These are phyloP conservation scores for Stephanodiscus triporus DNA, from an alignment of 108 stramenopile species.

Conservation along the genomic window DNA sequence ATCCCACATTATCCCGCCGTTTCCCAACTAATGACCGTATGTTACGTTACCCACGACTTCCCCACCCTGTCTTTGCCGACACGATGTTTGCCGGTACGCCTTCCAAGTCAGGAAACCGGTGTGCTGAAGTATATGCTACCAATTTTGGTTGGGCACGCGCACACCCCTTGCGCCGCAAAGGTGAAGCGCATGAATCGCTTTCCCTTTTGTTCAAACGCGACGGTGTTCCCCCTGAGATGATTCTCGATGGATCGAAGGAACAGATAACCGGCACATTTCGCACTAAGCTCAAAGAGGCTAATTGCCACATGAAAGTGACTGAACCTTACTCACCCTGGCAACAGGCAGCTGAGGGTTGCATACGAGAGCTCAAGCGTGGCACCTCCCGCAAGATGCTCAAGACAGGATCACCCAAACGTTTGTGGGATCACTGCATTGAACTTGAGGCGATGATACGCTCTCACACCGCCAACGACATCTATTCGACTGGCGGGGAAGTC, in stretches of 20 bases:
- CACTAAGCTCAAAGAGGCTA: too few species aligned
- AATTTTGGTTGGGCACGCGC: slow-evolving; percentile 26
- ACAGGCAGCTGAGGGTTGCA: slow-evolving; percentile 32
- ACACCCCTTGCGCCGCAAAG: slow-evolving; percentile 34
- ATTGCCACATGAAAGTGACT: too few species aligned
- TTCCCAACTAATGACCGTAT: slow-evolving; percentile 16
- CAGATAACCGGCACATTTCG: too few species aligned
- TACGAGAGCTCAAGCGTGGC: slow-evolving; percentile 42
- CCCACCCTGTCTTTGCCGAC: slow-evolving; percentile 26
- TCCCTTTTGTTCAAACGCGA: slow-evolving; percentile 11
- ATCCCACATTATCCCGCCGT: slow-evolving; percentile 20
- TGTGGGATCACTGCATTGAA: too few species aligned
- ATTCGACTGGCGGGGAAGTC: too few species aligned
- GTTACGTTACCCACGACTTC: slow-evolving; percentile 25
- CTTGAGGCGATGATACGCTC: too few species aligned
- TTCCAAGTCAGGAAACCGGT: slow-evolving; percentile 30
- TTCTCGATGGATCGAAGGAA: too few species aligned
- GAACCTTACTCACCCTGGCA: too few species aligned
- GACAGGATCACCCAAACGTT: too few species aligned
- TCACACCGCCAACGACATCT: too few species aligned
- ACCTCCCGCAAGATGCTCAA: too few species aligned
- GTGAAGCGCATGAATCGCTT: slow-evolving; percentile 35
- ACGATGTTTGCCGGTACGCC: slow-evolving; percentile 13
- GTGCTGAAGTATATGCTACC: slow-evolving; percentile 28
- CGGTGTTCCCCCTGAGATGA: slow-evolving; percentile 42